These are phyloP conservation scores for Amyloporia xantha DNA, from an alignment of 768 basidiomycete genomes.

Conservation along the genomic window DNA sequence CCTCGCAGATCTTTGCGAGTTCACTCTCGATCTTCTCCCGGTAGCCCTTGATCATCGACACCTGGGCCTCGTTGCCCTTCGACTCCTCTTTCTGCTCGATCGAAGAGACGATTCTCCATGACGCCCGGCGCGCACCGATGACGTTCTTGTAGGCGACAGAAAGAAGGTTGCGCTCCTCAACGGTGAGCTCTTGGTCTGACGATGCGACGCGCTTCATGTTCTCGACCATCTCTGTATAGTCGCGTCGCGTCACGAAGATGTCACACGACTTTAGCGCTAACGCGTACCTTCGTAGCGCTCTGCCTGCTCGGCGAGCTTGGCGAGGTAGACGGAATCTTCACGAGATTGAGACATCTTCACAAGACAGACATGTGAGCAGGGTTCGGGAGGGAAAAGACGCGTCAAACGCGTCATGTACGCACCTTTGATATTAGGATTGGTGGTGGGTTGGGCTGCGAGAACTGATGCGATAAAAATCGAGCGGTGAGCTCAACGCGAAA, in stretches of 20 bases:
- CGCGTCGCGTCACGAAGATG: slow-evolving; percentile 11
- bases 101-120: slow-evolving; percentile 96
- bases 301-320: slow-evolving; percentile 99
- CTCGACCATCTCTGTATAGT: slow-evolving; percentile 83
- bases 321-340: slow-evolving; percentile 98
- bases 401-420: slow-evolving; percentile 32
- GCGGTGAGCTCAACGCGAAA: slow-evolving; percentile 30
- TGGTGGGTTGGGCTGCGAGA: slow-evolving; percentile 9
- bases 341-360: slow-evolving; percentile 82
- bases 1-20: slow-evolving; percentile 97
- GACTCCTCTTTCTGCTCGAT: slow-evolving; percentile 99
- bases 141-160: slow-evolving; percentile 99
- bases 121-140: slow-evolving; percentile 95
- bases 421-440: slow-evolving; percentile 30
- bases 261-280: slow-evolving; percentile 6
- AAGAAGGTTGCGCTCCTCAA: slow-evolving; percentile 96
- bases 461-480: slow-evolving; percentile 12
- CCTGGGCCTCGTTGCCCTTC: slow-evolving; percentile 95
- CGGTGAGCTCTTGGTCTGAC: slow-evolving; percentile 95
- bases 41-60: slow-evolving; percentile 96
- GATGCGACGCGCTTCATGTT: slow-evolving; percentile 99
- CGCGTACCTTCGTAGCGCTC: slow-evolving; percentile 93
- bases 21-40: slow-evolving; percentile 97
- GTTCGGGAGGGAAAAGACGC: slow-evolving; percentile 29
- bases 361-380: too few species aligned